Conservation (phyloP, 2,329 filamentous ascomycete genomes). For the Hansfordia pulvinata region DNA sequence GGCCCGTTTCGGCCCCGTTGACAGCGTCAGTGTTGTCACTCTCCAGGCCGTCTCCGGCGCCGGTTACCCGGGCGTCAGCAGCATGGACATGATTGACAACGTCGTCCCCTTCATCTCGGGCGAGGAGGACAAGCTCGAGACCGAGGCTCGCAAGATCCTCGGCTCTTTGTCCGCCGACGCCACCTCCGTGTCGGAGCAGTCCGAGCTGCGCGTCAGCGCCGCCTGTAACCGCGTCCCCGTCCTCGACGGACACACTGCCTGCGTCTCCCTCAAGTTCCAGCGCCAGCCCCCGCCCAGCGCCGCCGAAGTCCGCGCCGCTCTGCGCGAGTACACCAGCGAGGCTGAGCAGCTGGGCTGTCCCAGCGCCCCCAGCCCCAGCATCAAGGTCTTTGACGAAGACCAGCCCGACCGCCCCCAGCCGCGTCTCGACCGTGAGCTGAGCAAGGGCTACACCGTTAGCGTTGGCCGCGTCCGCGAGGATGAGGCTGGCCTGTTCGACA, state of each 20-base stretch:
- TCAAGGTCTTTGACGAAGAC: constrained; percentile 85
- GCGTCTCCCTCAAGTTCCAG: constrained; percentile 74
- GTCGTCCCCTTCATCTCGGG: constrained; percentile 87
- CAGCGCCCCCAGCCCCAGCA: constrained; percentile 69
- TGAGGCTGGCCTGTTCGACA: constrained; percentile 78
- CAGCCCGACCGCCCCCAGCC: constrained; percentile 86
- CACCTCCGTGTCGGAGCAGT: constrained; percentile 66
- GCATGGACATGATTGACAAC: constrained; percentile 94
- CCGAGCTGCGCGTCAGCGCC: constrained; percentile 62
- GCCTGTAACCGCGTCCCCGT: constrained; percentile 93
- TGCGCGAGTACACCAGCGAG: constrained; percentile 72
- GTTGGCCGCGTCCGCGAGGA: constrained; percentile 81
- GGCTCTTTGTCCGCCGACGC: constrained; percentile 57
- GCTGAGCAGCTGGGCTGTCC: constrained; percentile 75
- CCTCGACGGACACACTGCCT: constrained; percentile 90
- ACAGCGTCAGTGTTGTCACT: constrained; percentile 66
- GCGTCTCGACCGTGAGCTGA: constrained; percentile 73
- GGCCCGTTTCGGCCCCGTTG: constrained; percentile 72
- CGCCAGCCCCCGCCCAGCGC: constrained; percentile 60
- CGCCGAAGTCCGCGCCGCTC: constrained; percentile 63
- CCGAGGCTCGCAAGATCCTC: constrained; percentile 89
- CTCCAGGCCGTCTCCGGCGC: constrained; percentile 91
- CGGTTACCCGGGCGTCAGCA: constrained; percentile 78
- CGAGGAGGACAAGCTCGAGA: constrained; percentile 93
- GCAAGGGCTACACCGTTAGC: constrained; percentile 78